Evolutionary conservation across 306 rosid species (phyloP), one percentile per base, ranked within the genome.

Genomic region (Prunus mongolica): DNA sequence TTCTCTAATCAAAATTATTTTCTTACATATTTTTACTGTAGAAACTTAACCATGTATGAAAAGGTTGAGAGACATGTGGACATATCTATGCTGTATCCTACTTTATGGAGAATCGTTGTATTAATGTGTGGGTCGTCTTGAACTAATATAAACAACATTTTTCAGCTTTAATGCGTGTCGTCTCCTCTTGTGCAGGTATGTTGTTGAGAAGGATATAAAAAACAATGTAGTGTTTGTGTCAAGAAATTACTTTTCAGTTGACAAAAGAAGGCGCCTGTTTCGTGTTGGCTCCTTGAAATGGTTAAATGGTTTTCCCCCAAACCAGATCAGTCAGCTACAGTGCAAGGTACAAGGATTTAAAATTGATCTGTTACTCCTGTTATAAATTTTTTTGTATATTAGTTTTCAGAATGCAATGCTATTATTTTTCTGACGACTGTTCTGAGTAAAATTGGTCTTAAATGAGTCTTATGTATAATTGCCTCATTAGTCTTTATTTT

Each of bases 181-280:
- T 87, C 79, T 64, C 14, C 44, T 85, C 80, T 83, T 55, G 2
- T 73, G 88, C 83, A 92, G 98, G 97, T 95, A 90, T 77, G 98
- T 92, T 62, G 98, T 95, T 75, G 92, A 92, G 86, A 95, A 95
- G 84, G 93, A 95, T 82, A 76, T 89, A 65, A 87, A 85, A 81
- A 88, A 89, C 87, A 92, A 95, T 79, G 97, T 92, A 50, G 88
- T 92, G 67, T 95, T 92, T 81, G 97, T 89, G 77, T 95, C 98
- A 49, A 90, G 97, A 87, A 95, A 92, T 84, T 95, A 95, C 82
- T 95, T 86, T 84, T 90, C 98, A 27, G 25, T 82, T n/a, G 93
- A 95, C 82, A 95, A 95, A 87, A 88, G 92, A 80, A 91, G 98
- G 84, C 90, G 97, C 30, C 7, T 87, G 65, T 92, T 95, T 64